A percentile compares a stretch with the other conserved stretches of the same genome.
These are phyloP conservation scores for Dactylellina cionopaga DNA, from an alignment of 2,329 filamentous ascomycete genomes.

Conservation along the genomic window DNA sequence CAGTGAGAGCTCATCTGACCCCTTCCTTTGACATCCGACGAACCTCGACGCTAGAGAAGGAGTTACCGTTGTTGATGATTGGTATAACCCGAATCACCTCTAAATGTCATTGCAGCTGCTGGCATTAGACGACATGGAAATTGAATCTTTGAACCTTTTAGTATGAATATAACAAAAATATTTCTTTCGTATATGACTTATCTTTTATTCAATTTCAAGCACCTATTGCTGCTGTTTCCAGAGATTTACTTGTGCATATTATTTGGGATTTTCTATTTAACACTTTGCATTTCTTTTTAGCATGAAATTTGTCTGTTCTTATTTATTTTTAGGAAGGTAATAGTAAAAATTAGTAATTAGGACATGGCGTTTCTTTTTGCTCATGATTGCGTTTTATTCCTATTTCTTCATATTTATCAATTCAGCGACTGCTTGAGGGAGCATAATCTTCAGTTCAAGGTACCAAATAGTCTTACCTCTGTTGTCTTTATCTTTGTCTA, in stretches of 20 bases:
- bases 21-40: conserved; percentile 28
- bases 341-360: neutral
- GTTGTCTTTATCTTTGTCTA: no score
- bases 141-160: conserved; percentile 4
- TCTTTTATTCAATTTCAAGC: conserved; percentile 15
- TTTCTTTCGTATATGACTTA: conserved; percentile 10
- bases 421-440: no score
- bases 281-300: conserved; percentile 5
- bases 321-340: neutral
- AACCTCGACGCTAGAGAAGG: conserved; percentile 35
- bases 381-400: neutral
- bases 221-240: conserved; percentile 18
- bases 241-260: conserved; percentile 14
- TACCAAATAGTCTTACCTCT: no score
- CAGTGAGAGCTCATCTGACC: conserved; percentile 39
- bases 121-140: conserved; percentile 48
- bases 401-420: neutral
- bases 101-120: conserved; percentile 35
- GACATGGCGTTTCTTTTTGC: neutral
- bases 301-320: neutral
- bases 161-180: conserved; percentile 1
- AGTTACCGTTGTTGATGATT: neutral
- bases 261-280: conserved; percentile 16
- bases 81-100: conserved; percentile 18
- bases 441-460: no score